These are phyloP conservation scores for Ceratobasidium sp. DNA, from an alignment of 1,284 basidiomycete species.

Conservation along the genomic window DNA sequence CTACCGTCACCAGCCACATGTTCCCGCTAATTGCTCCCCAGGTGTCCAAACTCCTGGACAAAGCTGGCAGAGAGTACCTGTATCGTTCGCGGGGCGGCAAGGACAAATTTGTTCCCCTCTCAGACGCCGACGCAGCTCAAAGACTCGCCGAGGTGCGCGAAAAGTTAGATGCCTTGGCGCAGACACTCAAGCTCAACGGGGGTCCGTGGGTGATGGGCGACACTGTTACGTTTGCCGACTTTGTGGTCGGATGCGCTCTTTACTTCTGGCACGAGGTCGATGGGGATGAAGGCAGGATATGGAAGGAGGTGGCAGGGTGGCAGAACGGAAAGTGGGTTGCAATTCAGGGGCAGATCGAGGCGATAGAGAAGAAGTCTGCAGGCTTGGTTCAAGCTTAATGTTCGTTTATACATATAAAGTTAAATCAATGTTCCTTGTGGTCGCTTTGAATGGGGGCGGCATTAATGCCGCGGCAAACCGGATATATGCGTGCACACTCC, in stretches of 20 bases:
- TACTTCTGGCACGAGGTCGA: background rate
- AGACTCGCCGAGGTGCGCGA: background rate
- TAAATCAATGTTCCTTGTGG: too few species aligned
- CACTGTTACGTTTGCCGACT: conserved; percentile 35
- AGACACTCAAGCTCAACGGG: background rate
- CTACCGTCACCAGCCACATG: background rate
- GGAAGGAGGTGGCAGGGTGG: conserved; percentile 1
- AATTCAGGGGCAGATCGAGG: background rate
- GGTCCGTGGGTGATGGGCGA: conserved; percentile 35
- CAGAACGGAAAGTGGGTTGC: conserved; percentile 11
- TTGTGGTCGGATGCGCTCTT: conserved; percentile 10
- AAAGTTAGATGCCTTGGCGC: background rate
- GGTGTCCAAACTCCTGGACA: background rate
- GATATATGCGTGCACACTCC: too few species aligned
- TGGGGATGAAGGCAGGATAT: background rate
- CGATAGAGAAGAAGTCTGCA: too few species aligned
- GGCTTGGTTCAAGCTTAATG: too few species aligned
- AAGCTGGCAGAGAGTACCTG: background rate
- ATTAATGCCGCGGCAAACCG: too few species aligned
- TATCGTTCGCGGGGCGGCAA: background rate
- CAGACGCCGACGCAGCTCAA: background rate
- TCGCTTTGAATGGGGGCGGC: too few species aligned
- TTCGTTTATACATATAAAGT: too few species aligned
- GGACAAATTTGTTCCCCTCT: background rate
- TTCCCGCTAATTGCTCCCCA: background rate